Percentiles rank a stretch among this genome's conserved stretches.
phyloP scores from a whole-genome alignment of 2,329 filamentous ascomycete genomes.

The Claviceps quebecensis region DNA sequence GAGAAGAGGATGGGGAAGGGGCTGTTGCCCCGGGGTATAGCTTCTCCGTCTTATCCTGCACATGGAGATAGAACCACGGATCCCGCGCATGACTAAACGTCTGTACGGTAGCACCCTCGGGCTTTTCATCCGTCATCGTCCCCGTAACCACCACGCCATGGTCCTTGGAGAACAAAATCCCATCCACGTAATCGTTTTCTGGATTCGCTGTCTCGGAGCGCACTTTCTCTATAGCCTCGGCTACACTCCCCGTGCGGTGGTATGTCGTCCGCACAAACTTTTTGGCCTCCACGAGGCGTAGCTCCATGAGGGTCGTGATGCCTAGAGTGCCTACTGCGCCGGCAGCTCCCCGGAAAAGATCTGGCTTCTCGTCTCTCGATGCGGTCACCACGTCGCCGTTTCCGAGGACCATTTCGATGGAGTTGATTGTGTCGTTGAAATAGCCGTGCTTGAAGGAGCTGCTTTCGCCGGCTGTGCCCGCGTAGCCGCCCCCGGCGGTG shows the following conservation, averaged over 20 bases:
- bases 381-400: slow-evolving; percentile 48
- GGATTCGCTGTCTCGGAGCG: slow-evolving; percentile 28
- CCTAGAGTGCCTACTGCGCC: slow-evolving; percentile 57
- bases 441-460: slow-evolving; percentile 57
- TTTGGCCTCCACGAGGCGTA: slow-evolving; percentile 46
- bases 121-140: slow-evolving; percentile 40
- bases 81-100: slow-evolving; percentile 46
- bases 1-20: slow-evolving; percentile 9
- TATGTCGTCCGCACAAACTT: slow-evolving; percentile 51
- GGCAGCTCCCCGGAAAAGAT: slow-evolving; percentile 52
- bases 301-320: slow-evolving; percentile 51
- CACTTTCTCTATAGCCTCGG: slow-evolving; percentile 34
- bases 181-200: slow-evolving; percentile 57
- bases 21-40: background rate
- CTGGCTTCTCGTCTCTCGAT: slow-evolving; percentile 26
- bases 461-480: slow-evolving; percentile 58
- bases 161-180: slow-evolving; percentile 48
- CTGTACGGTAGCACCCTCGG: slow-evolving; percentile 27
- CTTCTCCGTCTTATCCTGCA: slow-evolving; percentile 29
- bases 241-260: slow-evolving; percentile 34
- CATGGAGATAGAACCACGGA: slow-evolving; percentile 68
- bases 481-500: slow-evolving; percentile 57
- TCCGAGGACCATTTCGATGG: slow-evolving; percentile 55
- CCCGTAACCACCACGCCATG: slow-evolving; percentile 56
- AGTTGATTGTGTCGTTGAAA: slow-evolving; percentile 50